Base-by-base conservation (phyloP, 495 filamentous ascomycete genomes). In the Chlorociboria aeruginascens region DNA sequence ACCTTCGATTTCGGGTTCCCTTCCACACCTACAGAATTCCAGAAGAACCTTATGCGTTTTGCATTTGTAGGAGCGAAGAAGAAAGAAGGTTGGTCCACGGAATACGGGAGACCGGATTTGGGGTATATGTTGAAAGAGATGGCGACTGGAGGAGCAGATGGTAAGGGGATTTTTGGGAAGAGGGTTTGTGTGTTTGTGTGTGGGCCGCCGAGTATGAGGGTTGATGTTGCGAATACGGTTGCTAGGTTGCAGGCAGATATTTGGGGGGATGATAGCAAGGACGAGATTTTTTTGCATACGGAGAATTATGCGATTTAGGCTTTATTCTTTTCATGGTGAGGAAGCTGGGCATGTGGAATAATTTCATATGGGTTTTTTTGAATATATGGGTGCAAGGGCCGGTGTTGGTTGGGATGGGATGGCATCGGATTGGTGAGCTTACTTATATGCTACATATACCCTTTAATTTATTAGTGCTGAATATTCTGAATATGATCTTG, bases 111-210 rank as follows among this genome's bases (percentile, higher is more conserved):
- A 0, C 90, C 90, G 0, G 79, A 94, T 51, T 73, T 97, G 29
- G 79, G 84, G 2, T 83, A 82, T 60, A 87, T 93, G 74, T 72
- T 97, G 32, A 77, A 74, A 44, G 78, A 87, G 46, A 82, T 84
- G 72, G 86, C 86, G 0, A 76, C 70, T 13, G 73, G 72, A 16
- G 73, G 73, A 8, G 47, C 65, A 3, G 73, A 77, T 40, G 73
- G 73, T 9, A 62, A 71, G 14, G 75, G 82, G 35, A 81, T 76
- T 32, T 85, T 93, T 45, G 90, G 90, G 7, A 68, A 83, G 44
- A 69, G 89, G 46, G 88, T 89, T 0, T 94, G 90, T 54, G 85
- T 96, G 8, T 96, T 92, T 60, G 90, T 97, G 31, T 95, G 90
- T 56, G 88, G 92, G 0, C 88, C 90, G 28, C 82, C 86, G 16